Evolutionary conservation across 306 rosid genomes (phyloP), one percentile per base, ranked within the genome.

Genomic region (Castanea mollissima): DNA sequence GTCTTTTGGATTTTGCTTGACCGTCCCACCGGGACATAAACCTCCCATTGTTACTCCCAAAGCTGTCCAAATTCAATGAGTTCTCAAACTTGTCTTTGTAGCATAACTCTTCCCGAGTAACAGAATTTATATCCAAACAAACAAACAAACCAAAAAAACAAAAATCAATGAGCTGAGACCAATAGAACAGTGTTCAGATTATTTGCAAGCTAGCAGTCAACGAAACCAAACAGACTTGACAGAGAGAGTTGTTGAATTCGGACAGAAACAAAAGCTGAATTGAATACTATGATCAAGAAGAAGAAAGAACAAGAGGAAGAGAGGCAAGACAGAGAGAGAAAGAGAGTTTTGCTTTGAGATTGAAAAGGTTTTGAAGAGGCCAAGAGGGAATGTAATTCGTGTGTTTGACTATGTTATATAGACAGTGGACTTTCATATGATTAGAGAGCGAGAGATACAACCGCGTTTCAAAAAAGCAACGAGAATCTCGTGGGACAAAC

Each of bases 21-120:
- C 64, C 76, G 81, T 73, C 31, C 96, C 97, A 5, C 87, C 91
- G 2, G 97, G 84, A 77, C 98, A 94, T 63, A 92, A 86, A 77
- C 86, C 98, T 38, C 98, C 98, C 98, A 94, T 94, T 77, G 31
- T 77, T 44, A 52, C 79, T 77, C 68, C 65, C 55, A 56, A 69
- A 75, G 16, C n/a, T 0, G 12, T 54, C 35, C 20, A 35, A 4
- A 7, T 1, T 68, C 52, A 67, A 68, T 4, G 15, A 68, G 20
- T 68, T n/a, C n/a, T 68, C 72, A 35, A 35, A 35, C 41, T 67
- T n/a, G 9, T 68, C 2, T 38, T 21, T 35, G 52, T 19, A 67
- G 13, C 52, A 19, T 67, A 68, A 19, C 14, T 18, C 10, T 19
- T 49, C 4, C 54, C 14, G 1, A 67, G 35, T 20, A 3, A 14